Base-by-base conservation (phyloP, 768 basidiomycete species). In the Pleurotus giganteus region DNA sequence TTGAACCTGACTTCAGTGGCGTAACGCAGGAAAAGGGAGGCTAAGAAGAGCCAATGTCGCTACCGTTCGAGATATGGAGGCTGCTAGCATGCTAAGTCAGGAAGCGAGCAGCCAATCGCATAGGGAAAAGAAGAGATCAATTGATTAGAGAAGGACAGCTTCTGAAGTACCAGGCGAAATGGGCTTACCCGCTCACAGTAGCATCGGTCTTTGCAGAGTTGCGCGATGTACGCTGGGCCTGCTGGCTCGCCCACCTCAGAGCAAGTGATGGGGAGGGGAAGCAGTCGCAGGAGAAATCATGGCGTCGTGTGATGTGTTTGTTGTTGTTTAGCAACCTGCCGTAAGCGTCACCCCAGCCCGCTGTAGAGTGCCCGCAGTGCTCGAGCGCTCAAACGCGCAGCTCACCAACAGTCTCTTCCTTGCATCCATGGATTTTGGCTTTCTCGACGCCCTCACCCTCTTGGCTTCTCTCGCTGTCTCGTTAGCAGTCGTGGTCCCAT, bases 401-500 rank as follows among this genome's bases (percentile, higher is more conserved):
- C 34, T 24, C 29, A 51, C 34, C 46, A 2, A 21, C 23, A 36
- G 19, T 19, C 17, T 41, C 5, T 54, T 19, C 50, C 28, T 46
- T 46, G 23, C 55, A 59, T 32, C 64, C 60, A 65, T 58, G 58
- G 70, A 72, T 65, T 62, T 76, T 53, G 56, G 67, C 27, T 39
- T 78, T 52, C 19, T 65, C 9, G 75, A 79, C 3, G 55, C 72
- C 8, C 39, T 77, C 5, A 51, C 82, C 9, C 63, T 84, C 4
- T 52, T 80, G 15, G 58, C 75, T 8, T 80, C 84, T 19, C 62
- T 83, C 24, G 69, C 71, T 21, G 41, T 86, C 31, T 83, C 81
- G 31, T 67, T 89, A n/a, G 75, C 71, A 31, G 65, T 88, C 24
- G 71, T 82, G 15, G 80, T 89, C 4, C 82, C 84, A 9, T 69